Percentiles rank a stretch among this genome's conserved stretches.
phyloP scores from a whole-genome alignment of 306 rosid species.

The Lathyrus aphaca region DNA sequence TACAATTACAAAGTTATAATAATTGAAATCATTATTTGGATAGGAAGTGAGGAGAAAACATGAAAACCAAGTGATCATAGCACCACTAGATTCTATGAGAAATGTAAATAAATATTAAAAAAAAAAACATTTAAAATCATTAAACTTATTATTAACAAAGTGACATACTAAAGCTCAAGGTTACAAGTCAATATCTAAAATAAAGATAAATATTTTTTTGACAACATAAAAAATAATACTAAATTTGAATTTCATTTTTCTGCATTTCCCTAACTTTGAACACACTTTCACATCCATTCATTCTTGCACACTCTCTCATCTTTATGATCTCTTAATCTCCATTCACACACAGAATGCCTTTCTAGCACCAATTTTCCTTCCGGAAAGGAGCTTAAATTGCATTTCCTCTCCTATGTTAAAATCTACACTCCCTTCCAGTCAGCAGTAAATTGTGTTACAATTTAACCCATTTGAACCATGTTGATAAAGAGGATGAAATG shows the following conservation, averaged over 20 bases:
- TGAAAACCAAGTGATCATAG: neutral
- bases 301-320: neutral
- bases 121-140: neutral
- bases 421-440: neutral
- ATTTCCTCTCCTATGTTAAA: neutral
- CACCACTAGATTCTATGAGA: neutral
- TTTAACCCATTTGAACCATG: neutral
- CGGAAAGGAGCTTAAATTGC: neutral
- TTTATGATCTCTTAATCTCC: neutral
- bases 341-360: neutral
- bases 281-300: conserved; percentile 3
- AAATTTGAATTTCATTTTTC: conserved; percentile 3
- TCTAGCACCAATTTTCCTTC: neutral
- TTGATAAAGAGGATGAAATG: conserved; percentile 25
- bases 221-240: neutral
- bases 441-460: neutral
- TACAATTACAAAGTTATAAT: neutral
- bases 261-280: neutral
- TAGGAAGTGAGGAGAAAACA: neutral
- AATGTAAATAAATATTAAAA: neutral
- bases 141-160: neutral
- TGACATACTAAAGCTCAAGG: neutral
- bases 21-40: neutral
- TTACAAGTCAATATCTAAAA: neutral
- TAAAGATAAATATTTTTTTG: neutral